phyloP scores from a whole-genome alignment of 1,284 basidiomycete genomes.

The Irpex sp. region DNA sequence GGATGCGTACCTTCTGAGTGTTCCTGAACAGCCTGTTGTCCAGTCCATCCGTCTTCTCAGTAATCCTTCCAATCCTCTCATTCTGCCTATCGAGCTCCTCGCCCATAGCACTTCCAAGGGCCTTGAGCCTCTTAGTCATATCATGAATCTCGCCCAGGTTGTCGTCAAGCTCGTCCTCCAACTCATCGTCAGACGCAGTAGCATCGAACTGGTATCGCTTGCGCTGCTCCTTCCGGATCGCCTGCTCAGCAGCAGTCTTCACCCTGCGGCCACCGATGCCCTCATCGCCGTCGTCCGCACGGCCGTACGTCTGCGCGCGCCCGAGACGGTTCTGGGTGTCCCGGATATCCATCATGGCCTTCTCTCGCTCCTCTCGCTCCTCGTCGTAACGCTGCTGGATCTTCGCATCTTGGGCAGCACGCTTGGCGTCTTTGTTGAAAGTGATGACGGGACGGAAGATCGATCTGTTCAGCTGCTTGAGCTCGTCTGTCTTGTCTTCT shows the following conservation, averaged over 20 bases:
- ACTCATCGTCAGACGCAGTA: constrained; percentile 93
- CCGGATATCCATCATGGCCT: constrained; percentile 81
- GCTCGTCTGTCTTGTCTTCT: constrained; percentile 91
- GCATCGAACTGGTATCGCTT: constrained; percentile 93
- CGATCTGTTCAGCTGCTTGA: constrained; percentile 90
- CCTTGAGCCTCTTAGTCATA: constrained; percentile 81
- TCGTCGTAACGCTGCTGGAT: constrained; percentile 86
- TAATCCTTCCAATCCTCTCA: constrained; percentile 63
- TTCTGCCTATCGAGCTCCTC: constrained; percentile 81
- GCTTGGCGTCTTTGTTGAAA: constrained; percentile 91
- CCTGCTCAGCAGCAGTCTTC: constrained; percentile 4
- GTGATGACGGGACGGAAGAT: constrained; percentile 93
- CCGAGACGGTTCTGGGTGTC: constrained; percentile 88
- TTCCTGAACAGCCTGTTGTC: constrained; percentile 65
- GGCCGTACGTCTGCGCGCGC: constrained; percentile 63
- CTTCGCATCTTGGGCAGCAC: constrained; percentile 87
- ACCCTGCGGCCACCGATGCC: constrained; percentile 22
- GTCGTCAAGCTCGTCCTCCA: constrained; percentile 83
- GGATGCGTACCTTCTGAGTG: constrained; percentile 59
- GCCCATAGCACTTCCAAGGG: constrained; percentile 82
- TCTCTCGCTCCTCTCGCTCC: constrained; percentile 84
- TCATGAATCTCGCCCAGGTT: constrained; percentile 90
- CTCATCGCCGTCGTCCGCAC: constrained; percentile 40
- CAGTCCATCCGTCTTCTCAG: constrained; percentile 64
- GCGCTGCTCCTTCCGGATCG: constrained; percentile 61